Base-by-base conservation (phyloP, 331 rosid genomes). In the Spiraea crenata region DNA sequence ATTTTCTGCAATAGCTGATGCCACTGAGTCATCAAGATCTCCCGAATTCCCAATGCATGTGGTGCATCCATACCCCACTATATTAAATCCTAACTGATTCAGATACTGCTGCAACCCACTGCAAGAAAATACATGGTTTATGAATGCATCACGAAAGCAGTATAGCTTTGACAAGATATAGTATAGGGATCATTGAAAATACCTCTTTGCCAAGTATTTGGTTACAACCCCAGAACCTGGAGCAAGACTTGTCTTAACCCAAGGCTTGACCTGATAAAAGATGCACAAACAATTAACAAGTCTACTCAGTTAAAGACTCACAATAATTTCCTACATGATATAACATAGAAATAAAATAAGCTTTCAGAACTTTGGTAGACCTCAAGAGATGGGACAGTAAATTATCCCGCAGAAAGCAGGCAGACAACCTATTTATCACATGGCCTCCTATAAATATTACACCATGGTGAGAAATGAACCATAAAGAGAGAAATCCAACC, bases 151-250 rank as follows among this genome's bases (percentile, higher is more conserved):
- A 71, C 69, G 31, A 55, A 46, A 65, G 55, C 20, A 9, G 54
- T 15, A 9, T 5, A 63, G 1, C 5, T 15, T 58, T 68, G 37
- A 51, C 38, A 11, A 42, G 49, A 62, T 70, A 61, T 40, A 58
- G 38, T 39, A 77, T 48, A 44, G 64, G 34, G 48, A 78, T 71
- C 74, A 65, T 44, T 46, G 42, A 71, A 63, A 60, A 44, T 74
- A 90, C 97, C 97, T 90, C 70, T 81, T 86, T 81, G 39, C 84
- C 74, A 90, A 80, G 82, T 90, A 90, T 81, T 90, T 90, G 7
- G 97, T 90, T 35, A 90, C 97, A 76, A 90, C 97, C 69, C 97
- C 95, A 70, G 97, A 90, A 71, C 97, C 97, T 5, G 97, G 95
- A 60, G 95, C 97, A 82, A 90, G 95, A 76, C 97, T 90, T 44